A percentile compares a stretch with the other conserved stretches of the same genome.
Evolutionary conservation across 2,329 filamentous ascomycete species (phyloP).

Genomic region (Exophiala alcalophila): DNA sequence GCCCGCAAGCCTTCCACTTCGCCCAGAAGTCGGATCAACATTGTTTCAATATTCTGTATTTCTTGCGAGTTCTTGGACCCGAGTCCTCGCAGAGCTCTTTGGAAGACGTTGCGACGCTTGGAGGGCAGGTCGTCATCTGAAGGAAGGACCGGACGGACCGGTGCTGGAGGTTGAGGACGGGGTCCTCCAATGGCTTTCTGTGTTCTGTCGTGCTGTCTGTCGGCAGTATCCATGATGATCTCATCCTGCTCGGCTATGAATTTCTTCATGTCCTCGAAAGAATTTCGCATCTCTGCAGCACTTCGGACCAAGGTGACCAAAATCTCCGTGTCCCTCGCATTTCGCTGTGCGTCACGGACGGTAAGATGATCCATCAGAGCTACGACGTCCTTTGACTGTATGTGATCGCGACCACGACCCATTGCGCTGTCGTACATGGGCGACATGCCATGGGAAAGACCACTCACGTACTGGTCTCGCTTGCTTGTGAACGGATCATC

Average conservation of each 20-base stretch:
- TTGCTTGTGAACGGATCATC: constrained; percentile 66
- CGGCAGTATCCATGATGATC: constrained; percentile 80
- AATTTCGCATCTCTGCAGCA: constrained; percentile 94
- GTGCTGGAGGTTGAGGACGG: constrained; percentile 67
- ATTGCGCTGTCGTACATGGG: constrained; percentile 88
- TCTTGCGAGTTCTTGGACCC: constrained; percentile 86
- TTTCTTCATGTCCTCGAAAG: constrained; percentile 91
- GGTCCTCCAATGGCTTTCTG: constrained; percentile 82
- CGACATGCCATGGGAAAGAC: constrained; percentile 90
- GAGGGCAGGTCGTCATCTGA: constrained; percentile 60
- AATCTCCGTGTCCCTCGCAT: constrained; percentile 94
- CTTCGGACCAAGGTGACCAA: constrained; percentile 89
- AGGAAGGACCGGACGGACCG: constrained; percentile 55
- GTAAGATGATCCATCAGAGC: constrained; percentile 98
- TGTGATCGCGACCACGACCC: constrained; percentile 81
- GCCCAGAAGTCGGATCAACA: constrained; percentile 85
- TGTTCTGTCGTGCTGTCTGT: constrained; percentile 82
- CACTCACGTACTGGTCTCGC: constrained; percentile 67
- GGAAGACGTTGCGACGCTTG: constrained; percentile 93
- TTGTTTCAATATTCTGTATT: constrained; percentile 81
- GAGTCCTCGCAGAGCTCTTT: constrained; percentile 85
- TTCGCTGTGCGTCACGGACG: constrained; percentile 92
- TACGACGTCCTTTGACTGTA: constrained; percentile 94
- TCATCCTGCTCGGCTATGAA: constrained; percentile 88
- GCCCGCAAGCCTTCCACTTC: constrained; percentile 83